A percentile compares a stretch with the other conserved stretches of the same genome.
These are phyloP conservation scores for Neonectria magnoliae DNA, from an alignment of 2,329 filamentous ascomycete genomes.

Conservation along the genomic window DNA sequence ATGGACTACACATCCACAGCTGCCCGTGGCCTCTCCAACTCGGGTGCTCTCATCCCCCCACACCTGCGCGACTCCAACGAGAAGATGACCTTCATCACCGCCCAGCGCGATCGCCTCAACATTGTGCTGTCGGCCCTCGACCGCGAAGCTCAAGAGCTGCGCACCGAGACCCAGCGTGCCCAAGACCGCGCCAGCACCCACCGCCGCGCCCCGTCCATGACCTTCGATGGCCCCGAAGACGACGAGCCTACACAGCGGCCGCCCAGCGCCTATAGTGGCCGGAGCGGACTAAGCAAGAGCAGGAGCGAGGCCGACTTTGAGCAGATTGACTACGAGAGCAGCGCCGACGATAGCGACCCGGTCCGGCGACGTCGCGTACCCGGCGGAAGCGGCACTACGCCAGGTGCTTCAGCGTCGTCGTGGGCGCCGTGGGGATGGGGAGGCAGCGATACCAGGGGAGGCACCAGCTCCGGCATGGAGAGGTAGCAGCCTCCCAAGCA, in stretches of 20 bases:
- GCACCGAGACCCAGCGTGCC: slow-evolving; percentile 46
- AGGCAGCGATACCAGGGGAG: slow-evolving; percentile 25
- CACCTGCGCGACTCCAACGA: slow-evolving; percentile 70
- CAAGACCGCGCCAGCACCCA: slow-evolving; percentile 31
- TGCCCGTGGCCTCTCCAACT: slow-evolving; percentile 45
- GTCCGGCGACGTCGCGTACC: slow-evolving; percentile 46
- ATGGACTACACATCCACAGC: slow-evolving; percentile 46
- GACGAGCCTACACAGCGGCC: slow-evolving; percentile 53
- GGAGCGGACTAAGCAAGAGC: slow-evolving; percentile 77
- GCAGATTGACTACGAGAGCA: slow-evolving; percentile 81
- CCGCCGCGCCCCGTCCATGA: slow-evolving; percentile 36
- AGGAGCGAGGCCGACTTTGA: slow-evolving; percentile 91
- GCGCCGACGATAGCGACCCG: slow-evolving; percentile 61
- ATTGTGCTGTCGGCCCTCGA: slow-evolving; percentile 82
- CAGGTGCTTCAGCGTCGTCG: slow-evolving; percentile 48
- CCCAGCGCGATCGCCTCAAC: slow-evolving; percentile 81
- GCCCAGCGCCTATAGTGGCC: slow-evolving; percentile 58
- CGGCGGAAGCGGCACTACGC: slow-evolving; percentile 33
- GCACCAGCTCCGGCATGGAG: slow-evolving; percentile 52
- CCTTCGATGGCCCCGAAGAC: slow-evolving; percentile 44
- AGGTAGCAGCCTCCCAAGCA: slow-evolving; percentile 43
- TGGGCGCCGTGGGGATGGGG: slow-evolving; percentile 64
- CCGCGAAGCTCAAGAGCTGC: slow-evolving; percentile 75
- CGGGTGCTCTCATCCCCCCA: slow-evolving; percentile 75
- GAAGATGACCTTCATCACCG: slow-evolving; percentile 79